Evolutionary conservation across 2,329 filamentous ascomycete genomes (phyloP).

Genomic region (Neurospora sp.): DNA sequence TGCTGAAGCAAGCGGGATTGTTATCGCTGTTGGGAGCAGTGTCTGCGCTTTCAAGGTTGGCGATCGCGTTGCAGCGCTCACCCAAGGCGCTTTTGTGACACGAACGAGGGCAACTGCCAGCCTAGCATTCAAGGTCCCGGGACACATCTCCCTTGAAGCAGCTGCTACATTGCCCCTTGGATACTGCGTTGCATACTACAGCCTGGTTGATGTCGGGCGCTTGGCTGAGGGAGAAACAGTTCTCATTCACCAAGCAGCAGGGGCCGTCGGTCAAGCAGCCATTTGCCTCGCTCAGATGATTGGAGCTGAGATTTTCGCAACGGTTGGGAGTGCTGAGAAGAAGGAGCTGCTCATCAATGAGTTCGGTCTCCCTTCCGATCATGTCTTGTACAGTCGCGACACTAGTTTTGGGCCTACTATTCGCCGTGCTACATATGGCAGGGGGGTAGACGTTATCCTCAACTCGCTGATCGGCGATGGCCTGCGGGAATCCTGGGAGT

Average conservation of each 20-base stretch:
- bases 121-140: conserved; percentile 27
- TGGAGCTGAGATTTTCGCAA: conserved; percentile 33
- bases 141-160: conserved; percentile 25
- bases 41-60: conserved; percentile 21
- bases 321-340: conserved; percentile 31
- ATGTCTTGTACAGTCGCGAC: conserved; percentile 27
- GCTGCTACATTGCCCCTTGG: conserved; percentile 32
- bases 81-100: conserved; percentile 25
- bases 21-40: conserved; percentile 19
- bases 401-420: conserved; percentile 23
- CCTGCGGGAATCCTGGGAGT: conserved; percentile 32
- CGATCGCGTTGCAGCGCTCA: conserved; percentile 28
- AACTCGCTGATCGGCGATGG: conserved; percentile 35
- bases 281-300: conserved; percentile 28
- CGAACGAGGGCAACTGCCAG: conserved; percentile 21
- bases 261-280: conserved; percentile 30
- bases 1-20: conserved; percentile 30
- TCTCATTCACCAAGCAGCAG: conserved; percentile 30
- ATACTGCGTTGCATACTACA: conserved; percentile 31
- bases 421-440: conserved; percentile 18
- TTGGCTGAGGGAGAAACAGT: conserved; percentile 29
- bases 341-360: conserved; percentile 26
- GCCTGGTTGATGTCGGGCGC: conserved; percentile 28
- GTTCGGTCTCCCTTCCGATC: conserved; percentile 28
- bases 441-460: conserved; percentile 29